Base-by-base conservation (phyloP, 495 filamentous ascomycete species). In the Ramalina intermedia region DNA sequence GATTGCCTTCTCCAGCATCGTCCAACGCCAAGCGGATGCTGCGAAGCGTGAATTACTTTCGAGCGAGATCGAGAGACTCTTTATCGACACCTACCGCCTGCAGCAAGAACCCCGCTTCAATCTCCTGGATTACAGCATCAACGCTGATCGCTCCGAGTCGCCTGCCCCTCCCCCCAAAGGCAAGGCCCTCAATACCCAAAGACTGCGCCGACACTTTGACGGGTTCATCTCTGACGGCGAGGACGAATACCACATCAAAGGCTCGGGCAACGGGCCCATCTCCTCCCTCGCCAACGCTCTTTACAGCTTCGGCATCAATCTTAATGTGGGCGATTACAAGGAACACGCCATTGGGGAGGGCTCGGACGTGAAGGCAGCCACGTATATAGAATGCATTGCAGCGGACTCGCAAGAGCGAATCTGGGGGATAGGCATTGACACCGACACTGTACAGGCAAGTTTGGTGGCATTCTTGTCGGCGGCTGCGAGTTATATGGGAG, bases 371-470 rank as follows among this genome's bases (percentile, higher is more conserved):
- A 94, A 91, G 71, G 90, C 88, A 37, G 90, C 85, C 14, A 88
- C 87, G 12, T 98, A 88, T 56, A 95, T 98, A 50, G 84, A 96
- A 64, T 94, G 87, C 63, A 84, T 78, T 37, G 76, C 82, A 36
- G 67, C 78, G n/a, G 79, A 79, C 16, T 78, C 70, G 40, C 70
- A 71, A 27, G 69, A 84, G 48, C 81, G 74, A 55, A 86, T 95
- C 11, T 98, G 91, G 93, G 91, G 91, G 55, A 86, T 98, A 18
- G 91, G 90, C 44, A 86, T 98, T 53, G 86, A 96, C 63, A 81
- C 90, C 58, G 91, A 98, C 68, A 85, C 93, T 36, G 87, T 94
- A 13, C 87, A 95, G 66, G 87, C 85, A 55, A 87, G 81, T 65
- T 73, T 98, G 61, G 85, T 89, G 62, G 90, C 91, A 37, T 71